phyloP scores from a whole-genome alignment of 2,329 filamentous ascomycete species.

The Fusarium sarcochroum region DNA sequence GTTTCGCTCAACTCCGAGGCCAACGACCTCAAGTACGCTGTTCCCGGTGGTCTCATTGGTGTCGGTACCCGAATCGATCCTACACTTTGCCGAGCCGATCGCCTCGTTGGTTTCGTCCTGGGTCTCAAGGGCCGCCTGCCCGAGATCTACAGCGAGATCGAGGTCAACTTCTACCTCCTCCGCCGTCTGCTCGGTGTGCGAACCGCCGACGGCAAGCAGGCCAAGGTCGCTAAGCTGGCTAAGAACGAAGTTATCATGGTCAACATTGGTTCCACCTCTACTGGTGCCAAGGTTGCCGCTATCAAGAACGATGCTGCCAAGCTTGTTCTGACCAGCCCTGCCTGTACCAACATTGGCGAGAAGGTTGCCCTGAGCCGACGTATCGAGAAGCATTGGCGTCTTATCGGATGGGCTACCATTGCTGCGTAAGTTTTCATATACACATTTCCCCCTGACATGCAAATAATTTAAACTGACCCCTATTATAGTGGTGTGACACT shows the following conservation, averaged over 20 bases:
- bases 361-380: conserved; percentile 96
- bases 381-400: conserved; percentile 99
- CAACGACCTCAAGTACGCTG: conserved; percentile 98
- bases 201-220: conserved; percentile 98
- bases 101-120: conserved; percentile 97
- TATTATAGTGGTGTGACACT: conserved; percentile 66
- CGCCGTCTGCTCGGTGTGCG: conserved; percentile 95
- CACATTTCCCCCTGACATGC: background rate
- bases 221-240: conserved; percentile 96
- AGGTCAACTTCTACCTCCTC: conserved; percentile 99
- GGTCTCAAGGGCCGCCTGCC: conserved; percentile 94
- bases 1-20: conserved; percentile 96
- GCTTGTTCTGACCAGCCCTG: conserved; percentile 90
- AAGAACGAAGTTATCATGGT: conserved; percentile 99
- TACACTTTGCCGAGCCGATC: conserved; percentile 97
- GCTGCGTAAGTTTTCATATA: conserved; percentile 69
- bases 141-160: conserved; percentile 97
- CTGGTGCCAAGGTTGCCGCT: conserved; percentile 95
- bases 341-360: conserved; percentile 97
- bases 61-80: conserved; percentile 98
- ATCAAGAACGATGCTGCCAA: conserved; percentile 99
- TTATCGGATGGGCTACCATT: conserved; percentile 92
- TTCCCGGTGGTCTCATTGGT: conserved; percentile 97
- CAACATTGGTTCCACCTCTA: conserved; percentile 98
- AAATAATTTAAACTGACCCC: conserved; percentile 26